Percentiles rank a stretch among this genome's conserved stretches.
Evolutionary conservation across 2,329 filamentous ascomycete species (phyloP).

Genomic region (Aspergillus sclerotialis): DNA sequence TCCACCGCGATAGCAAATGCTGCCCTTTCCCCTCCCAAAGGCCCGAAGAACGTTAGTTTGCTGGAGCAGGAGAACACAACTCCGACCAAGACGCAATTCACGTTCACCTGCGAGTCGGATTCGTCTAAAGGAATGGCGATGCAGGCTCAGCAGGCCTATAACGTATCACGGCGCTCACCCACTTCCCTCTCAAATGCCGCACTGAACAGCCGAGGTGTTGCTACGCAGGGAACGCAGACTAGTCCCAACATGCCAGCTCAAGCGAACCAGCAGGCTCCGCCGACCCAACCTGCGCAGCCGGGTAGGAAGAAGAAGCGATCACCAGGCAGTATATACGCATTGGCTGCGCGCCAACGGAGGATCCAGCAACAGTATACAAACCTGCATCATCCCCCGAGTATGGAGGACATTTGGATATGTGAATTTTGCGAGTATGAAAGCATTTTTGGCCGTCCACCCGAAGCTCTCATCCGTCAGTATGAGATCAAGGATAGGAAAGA

Average conservation of each 20-base stretch:
- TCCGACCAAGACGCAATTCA: constrained; percentile 80
- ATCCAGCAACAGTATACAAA: constrained; percentile 71
- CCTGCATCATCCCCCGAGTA: constrained; percentile 61
- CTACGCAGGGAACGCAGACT: constrained; percentile 51
- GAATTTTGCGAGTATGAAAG: constrained; percentile 97
- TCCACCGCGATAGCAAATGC: constrained; percentile 87
- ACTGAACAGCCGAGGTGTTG: constrained; percentile 34
- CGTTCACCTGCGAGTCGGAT: constrained; percentile 90
- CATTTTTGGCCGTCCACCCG: constrained; percentile 83
- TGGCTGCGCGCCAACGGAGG: constrained; percentile 70
- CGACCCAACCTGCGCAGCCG: constrained; percentile 20
- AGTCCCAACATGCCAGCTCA: constrained; percentile 42
- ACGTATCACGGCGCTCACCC: constrained; percentile 29
- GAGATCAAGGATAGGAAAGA: constrained; percentile 88
- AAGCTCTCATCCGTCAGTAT: constrained; percentile 80
- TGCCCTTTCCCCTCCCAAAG: constrained; percentile 54
- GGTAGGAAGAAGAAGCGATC: constrained; percentile 60
- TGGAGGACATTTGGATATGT: constrained; percentile 85
- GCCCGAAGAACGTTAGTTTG: constrained; percentile 72
- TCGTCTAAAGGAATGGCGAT: constrained; percentile 72
- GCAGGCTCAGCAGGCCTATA: constrained; percentile 52
- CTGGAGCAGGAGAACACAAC: constrained; percentile 63
- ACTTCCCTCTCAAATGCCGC: constrained; percentile 23
- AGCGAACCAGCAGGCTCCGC: constrained; percentile 26
- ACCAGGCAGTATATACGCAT: constrained; percentile 62